Conservation (phyloP, 1,284 basidiomycete species). For the Tilletia setariae region DNA sequence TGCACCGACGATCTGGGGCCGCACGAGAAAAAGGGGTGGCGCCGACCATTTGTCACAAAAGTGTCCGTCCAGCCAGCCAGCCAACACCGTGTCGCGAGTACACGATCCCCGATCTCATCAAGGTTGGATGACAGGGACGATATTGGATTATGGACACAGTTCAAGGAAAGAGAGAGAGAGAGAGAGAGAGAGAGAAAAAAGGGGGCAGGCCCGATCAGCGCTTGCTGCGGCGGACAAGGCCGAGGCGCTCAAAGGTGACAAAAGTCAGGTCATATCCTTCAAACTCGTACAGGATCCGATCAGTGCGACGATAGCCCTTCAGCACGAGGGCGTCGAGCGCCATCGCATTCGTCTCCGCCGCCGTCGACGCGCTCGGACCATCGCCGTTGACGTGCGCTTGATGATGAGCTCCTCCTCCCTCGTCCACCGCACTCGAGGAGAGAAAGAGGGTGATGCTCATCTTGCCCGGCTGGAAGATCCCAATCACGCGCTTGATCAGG, state of each 20-base stretch:
- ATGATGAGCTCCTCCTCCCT: slow-evolving; percentile 16
- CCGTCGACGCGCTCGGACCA: slow-evolving; percentile 36
- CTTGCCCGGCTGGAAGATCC: slow-evolving; percentile 85
- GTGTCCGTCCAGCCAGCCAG: no score
- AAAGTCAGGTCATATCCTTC: slow-evolving; percentile 89
- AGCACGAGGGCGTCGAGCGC: slow-evolving; percentile 47
- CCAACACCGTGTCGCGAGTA: no score
- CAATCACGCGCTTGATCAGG: slow-evolving; percentile 79
- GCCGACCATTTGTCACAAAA: no score
- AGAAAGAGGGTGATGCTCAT: slow-evolving; percentile 89
- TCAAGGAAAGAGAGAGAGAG: no score
- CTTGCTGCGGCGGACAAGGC: background rate
- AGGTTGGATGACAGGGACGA: no score
- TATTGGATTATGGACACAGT: no score
- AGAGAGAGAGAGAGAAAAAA: no score
- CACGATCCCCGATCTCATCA: no score
- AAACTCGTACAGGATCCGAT: slow-evolving; percentile 98
- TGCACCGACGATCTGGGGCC: no score
- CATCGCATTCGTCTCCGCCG: slow-evolving; percentile 37
- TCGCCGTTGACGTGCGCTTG: background rate
- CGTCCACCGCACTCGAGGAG: slow-evolving; percentile 56
- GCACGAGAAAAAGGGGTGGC: no score
- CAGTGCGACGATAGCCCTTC: slow-evolving; percentile 65
- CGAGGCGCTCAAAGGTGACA: slow-evolving; percentile 37
- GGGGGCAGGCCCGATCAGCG: no score